Conservation (phyloP, 306 rosid species). For the Malus sieversii region DNA sequence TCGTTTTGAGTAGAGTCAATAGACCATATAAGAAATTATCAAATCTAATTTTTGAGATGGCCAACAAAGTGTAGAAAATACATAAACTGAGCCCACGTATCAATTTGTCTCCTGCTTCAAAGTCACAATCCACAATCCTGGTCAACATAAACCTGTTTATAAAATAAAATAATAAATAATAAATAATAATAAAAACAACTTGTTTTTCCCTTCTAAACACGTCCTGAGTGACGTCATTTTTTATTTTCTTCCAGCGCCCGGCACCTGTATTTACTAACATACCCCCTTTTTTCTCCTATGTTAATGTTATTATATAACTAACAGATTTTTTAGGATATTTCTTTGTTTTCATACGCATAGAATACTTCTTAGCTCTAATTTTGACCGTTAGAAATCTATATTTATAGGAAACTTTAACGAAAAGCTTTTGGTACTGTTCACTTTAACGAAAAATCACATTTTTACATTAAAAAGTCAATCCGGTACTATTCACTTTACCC, state of each 20-base stretch:
- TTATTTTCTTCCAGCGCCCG: not conserved
- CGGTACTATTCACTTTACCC: no score
- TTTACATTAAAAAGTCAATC: no score
- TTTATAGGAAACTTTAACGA: no score
- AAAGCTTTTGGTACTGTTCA: no score
- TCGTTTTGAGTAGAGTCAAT: no score
- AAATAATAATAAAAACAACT: no score
- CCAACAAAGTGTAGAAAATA: not conserved
- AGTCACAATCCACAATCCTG: not conserved
- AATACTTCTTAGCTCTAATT: not conserved
- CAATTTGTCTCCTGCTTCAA: not conserved
- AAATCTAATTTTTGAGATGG: no score
- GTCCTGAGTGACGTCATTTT: not conserved
- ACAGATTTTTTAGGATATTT: not conserved
- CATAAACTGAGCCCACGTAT: not conserved
- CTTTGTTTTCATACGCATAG: not conserved
- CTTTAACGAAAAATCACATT: no score
- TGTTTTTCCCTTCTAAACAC: not conserved
- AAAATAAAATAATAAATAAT: no score
- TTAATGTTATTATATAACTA: not conserved
- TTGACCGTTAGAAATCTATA: not conserved
- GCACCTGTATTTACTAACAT: not conserved
- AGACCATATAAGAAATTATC: no score
- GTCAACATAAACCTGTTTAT: not conserved
- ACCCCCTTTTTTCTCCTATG: not conserved